Evolutionary conservation across 208 protist genomes (phyloP).

Genomic region (Trypanosoma platydactyli): DNA sequence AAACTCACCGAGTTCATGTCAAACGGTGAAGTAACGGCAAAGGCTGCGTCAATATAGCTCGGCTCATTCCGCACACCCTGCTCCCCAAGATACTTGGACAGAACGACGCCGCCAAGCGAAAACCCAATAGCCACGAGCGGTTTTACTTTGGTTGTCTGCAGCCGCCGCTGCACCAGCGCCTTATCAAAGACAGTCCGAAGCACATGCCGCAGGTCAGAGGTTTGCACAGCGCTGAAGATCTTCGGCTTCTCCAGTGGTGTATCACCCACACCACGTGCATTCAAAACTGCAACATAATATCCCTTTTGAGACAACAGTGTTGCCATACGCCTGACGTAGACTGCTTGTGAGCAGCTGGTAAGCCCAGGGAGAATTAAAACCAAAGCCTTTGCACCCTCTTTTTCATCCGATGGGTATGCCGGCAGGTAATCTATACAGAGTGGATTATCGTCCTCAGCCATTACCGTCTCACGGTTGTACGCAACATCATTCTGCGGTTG

Average conservation of each 20-base stretch:
- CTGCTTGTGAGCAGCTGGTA: constrained; percentile 42
- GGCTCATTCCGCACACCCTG: constrained; percentile 39
- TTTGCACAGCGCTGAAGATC: constrained; percentile 61
- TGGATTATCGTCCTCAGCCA: constrained; percentile 50
- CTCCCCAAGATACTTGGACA: constrained; percentile 64
- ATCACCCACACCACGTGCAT: constrained; percentile 58
- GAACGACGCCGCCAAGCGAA: constrained; percentile 59
- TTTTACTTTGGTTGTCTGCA: constrained; percentile 23
- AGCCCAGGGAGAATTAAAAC: constrained; percentile 68
- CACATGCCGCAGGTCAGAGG: constrained; percentile 54
- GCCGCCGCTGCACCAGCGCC: constrained; percentile 28
- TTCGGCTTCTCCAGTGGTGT: constrained; percentile 56
- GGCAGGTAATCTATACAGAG: constrained; percentile 61
- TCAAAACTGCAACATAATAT: constrained; percentile 56
- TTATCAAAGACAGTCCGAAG: constrained; percentile 39
- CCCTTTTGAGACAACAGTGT: constrained; percentile 32
- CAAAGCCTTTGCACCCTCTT: constrained; percentile 21
- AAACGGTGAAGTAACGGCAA: constrained; percentile 47
- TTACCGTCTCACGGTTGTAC: constrained; percentile 37
- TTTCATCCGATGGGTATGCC: background rate
- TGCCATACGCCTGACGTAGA: constrained; percentile 58
- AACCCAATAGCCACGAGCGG: constrained; percentile 66
- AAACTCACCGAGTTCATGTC: constrained; percentile 35
- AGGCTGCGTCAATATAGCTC: constrained; percentile 34
- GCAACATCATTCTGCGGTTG: constrained; percentile 30